These are phyloP conservation scores for Lactifluus rugatus DNA, from an alignment of 768 basidiomycete species.

Conservation along the genomic window DNA sequence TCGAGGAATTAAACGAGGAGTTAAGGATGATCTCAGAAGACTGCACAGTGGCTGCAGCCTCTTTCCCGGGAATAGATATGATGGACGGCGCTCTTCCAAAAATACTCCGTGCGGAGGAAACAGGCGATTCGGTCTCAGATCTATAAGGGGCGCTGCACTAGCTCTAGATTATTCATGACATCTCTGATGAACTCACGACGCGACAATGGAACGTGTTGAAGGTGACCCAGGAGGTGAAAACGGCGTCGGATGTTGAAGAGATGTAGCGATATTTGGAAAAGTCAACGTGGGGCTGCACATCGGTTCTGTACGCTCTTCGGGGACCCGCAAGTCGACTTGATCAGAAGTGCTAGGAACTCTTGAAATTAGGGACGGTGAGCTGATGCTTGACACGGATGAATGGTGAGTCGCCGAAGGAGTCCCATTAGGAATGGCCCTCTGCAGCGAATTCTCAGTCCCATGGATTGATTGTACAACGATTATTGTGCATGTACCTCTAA, in stretches of 20 bases:
- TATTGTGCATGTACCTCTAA: background rate
- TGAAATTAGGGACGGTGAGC: slow-evolving; percentile 6
- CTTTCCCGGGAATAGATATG: background rate
- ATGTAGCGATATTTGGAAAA: background rate
- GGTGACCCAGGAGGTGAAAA: slow-evolving; percentile 1
- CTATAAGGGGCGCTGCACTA: slow-evolving; percentile 9
- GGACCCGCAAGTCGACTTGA: background rate
- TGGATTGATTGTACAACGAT: background rate
- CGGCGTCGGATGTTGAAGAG: background rate
- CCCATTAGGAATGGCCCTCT: background rate
- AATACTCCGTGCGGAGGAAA: slow-evolving; percentile 14
- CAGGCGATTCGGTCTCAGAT: slow-evolving; percentile 8
- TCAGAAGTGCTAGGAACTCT: background rate
- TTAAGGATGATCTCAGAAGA: background rate
- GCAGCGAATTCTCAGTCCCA: background rate
- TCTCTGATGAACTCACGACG: slow-evolving; percentile 1
- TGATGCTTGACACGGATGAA: background rate
- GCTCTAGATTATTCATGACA: background rate
- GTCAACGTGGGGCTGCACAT: background rate
- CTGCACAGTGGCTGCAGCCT: background rate
- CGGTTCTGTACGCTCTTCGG: background rate
- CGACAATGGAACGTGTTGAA: slow-evolving; percentile 6
- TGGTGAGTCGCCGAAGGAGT: background rate
- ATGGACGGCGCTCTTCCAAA: slow-evolving; percentile 2
- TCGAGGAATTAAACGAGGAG: background rate